Evolutionary conservation across 1,139 yeast species (phyloP).

Genomic region (Candida dubliniensis): DNA sequence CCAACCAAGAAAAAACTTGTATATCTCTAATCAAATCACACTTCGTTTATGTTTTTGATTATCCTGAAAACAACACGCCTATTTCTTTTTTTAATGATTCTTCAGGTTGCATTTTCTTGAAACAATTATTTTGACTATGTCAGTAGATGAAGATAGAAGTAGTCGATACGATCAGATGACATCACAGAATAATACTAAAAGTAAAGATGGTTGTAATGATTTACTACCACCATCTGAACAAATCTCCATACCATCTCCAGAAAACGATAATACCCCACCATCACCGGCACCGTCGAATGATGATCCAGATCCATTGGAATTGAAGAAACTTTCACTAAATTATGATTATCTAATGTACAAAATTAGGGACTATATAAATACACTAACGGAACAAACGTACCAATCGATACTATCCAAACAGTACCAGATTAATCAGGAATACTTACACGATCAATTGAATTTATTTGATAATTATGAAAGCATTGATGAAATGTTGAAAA

Average conservation of each 20-base stretch:
- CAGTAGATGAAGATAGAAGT: too few species aligned
- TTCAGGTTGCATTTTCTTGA: too few species aligned
- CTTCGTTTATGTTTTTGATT: too few species aligned
- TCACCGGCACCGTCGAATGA: slow-evolving; percentile 15
- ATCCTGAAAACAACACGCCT: too few species aligned
- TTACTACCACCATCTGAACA: too few species aligned
- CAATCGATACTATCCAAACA: slow-evolving; percentile 30
- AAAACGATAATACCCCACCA: neutral
- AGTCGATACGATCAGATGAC: too few species aligned
- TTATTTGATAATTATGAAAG: slow-evolving; percentile 43
- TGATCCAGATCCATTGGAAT: slow-evolving; percentile 61
- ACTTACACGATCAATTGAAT: slow-evolving; percentile 36
- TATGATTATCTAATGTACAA: slow-evolving; percentile 65
- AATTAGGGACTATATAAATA: slow-evolving; percentile 53
- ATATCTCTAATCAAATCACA: too few species aligned
- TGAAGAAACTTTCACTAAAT: slow-evolving; percentile 55
- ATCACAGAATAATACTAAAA: too few species aligned
- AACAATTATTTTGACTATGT: too few species aligned
- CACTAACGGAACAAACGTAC: slow-evolving; percentile 38
- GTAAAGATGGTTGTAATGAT: neutral
- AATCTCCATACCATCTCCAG: too few species aligned
- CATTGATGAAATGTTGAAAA: slow-evolving; percentile 41
- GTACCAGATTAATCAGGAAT: slow-evolving; percentile 30
- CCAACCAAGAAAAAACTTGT: too few species aligned
- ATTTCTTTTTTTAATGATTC: too few species aligned